Percentiles rank a stretch among this genome's conserved stretches.
Evolutionary conservation across 805 yeast genomes (phyloP).

Genomic region (Ogataea nonfermentans): DNA sequence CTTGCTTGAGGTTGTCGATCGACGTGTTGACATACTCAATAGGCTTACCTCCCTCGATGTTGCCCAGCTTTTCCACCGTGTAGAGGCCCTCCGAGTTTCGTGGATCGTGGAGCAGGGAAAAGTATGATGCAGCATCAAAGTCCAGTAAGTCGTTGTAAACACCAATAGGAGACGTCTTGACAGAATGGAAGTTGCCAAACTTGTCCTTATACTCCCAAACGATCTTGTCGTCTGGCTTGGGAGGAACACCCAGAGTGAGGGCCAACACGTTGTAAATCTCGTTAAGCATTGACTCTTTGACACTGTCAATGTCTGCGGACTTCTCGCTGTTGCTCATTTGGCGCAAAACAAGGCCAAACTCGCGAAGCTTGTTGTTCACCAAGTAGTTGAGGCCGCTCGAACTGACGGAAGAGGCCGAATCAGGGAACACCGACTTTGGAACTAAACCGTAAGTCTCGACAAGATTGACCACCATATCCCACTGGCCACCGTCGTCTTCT

Average conservation of each 20-base stretch:
- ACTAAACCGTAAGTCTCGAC: conserved; percentile 78
- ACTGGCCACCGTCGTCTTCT: conserved; percentile 85
- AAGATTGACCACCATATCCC: conserved; percentile 79
- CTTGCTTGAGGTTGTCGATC: conserved; percentile 53
- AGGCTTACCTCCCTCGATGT: conserved; percentile 69
- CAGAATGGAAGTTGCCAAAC: conserved; percentile 53
- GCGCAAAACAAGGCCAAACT: conserved; percentile 71
- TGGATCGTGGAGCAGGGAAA: conserved; percentile 81
- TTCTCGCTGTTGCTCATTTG: conserved; percentile 42
- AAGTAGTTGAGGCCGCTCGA: conserved; percentile 58
- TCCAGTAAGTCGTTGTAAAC: conserved; percentile 59
- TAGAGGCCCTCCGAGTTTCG: conserved; percentile 68
- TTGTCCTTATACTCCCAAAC: conserved; percentile 77
- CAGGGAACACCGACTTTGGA: conserved; percentile 73
- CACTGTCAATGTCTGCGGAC: conserved; percentile 25
- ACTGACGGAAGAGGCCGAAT: conserved; percentile 58
- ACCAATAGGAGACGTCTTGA: conserved; percentile 61
- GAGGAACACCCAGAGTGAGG: conserved; percentile 75
- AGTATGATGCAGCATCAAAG: conserved; percentile 49
- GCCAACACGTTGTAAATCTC: conserved; percentile 67
- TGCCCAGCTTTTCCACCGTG: conserved; percentile 75
- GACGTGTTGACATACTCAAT: conserved; percentile 74
- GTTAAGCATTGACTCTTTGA: conserved; percentile 45
- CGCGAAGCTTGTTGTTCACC: conserved; percentile 70
- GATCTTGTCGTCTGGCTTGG: conserved; percentile 63